Evolutionary conservation across 768 basidiomycete genomes (phyloP).

Genomic region (Chalciporus chontae): DNA sequence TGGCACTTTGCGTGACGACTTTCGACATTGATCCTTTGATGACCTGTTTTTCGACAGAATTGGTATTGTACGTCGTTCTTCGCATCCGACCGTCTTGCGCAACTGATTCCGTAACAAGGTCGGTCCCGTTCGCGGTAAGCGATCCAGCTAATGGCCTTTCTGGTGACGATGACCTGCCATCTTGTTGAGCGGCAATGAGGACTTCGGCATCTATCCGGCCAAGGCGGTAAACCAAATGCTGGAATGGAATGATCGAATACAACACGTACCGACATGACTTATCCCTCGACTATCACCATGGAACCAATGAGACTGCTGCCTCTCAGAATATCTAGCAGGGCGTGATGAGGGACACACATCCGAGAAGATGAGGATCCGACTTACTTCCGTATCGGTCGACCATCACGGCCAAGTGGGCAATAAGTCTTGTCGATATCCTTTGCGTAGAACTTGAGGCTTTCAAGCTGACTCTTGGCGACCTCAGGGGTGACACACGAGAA

Average conservation of each 20-base stretch:
- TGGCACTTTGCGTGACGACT: slow-evolving; percentile 36
- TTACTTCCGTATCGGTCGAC: slow-evolving; percentile 60
- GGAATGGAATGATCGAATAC: background rate
- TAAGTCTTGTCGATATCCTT: slow-evolving; percentile 46
- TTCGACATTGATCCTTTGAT: slow-evolving; percentile 56
- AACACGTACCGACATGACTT: slow-evolving; percentile 49
- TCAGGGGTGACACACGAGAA: slow-evolving; percentile 62
- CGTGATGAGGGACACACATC: slow-evolving; percentile 4
- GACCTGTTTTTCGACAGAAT: slow-evolving; percentile 44
- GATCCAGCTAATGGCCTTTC: slow-evolving; percentile 24
- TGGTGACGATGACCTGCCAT: slow-evolving; percentile 18
- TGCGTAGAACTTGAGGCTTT: slow-evolving; percentile 44
- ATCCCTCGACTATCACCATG: slow-evolving; percentile 51
- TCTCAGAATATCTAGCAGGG: slow-evolving; percentile 51
- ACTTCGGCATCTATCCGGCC: slow-evolving; percentile 19
- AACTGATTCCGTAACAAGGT: slow-evolving; percentile 35
- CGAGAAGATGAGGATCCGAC: slow-evolving; percentile 15
- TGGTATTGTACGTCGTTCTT: slow-evolving; percentile 36
- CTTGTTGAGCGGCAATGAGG: slow-evolving; percentile 18
- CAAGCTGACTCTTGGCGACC: slow-evolving; percentile 47
- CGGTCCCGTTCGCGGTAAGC: slow-evolving; percentile 35
- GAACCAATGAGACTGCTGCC: slow-evolving; percentile 60
- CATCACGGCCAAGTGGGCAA: slow-evolving; percentile 54
- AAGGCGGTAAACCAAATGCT: slow-evolving; percentile 6
- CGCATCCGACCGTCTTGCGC: slow-evolving; percentile 41